Evolutionary conservation across 345 rosid species (phyloP), one percentile per base, ranked within the genome.

Genomic region (Camelina sativa): DNA sequence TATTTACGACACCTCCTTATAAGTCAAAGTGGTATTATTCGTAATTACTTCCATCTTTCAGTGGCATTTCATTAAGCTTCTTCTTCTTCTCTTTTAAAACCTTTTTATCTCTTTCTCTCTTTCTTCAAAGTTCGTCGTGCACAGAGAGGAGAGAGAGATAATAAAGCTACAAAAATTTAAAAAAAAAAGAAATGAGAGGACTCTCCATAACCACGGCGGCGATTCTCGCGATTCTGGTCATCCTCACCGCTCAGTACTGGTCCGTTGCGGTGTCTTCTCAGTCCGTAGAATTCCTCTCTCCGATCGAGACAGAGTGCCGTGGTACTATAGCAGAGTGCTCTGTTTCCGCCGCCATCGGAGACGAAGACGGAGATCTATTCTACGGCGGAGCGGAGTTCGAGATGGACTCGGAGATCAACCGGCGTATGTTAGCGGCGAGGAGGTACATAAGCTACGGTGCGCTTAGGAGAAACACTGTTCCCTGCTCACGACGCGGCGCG

Each of bases 361-460:
- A 56, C 11, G 34, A 11, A 28, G 37, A 34, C 0, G 44, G 67
- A 62, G 75, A 79, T 48, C 47, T 83, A 10, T 53, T 64, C 15
- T 37, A 6, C 16, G 90, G 63, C 8, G 87, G 80, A 50, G 76
- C 10, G 38, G 93, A 91, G 89, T 78, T 86, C 67, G 85, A 64
- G 56, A 70, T 88, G 92, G 97, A 85, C 35, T 82, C 92, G 17
- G 99, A 89, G 84, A 92, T 65, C 81, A 88, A 48, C 79, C 73
- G 97, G 84, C 97, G 99, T 44, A 92, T 95, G 54, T 84, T 95
- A 74, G 92, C 89, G 0, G 48, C 77, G 2, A 72, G 15, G 67
- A 76, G 78, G 72, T 92, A 92, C 80, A 88, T 95, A 11, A 87
- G 98, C 95, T 94, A 94, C 75, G 96, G 95, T 47, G 95, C 97